These are phyloP conservation scores for Phtheirospermum japonicum DNA, from an alignment of 257 asterid species.

Conservation along the genomic window DNA sequence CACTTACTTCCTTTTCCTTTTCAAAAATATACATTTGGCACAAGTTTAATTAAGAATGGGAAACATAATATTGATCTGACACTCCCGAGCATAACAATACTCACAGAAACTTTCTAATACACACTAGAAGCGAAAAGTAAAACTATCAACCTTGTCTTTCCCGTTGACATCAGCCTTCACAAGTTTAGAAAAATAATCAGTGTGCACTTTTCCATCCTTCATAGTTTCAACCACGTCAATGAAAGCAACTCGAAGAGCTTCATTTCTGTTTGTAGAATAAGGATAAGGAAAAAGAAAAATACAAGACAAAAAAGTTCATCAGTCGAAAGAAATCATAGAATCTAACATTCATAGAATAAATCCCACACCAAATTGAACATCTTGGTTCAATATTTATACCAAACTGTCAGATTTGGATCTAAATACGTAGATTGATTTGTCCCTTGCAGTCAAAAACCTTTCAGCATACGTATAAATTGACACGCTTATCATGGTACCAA, in stretches of 20 bases:
- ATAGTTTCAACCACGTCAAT: constrained; percentile 90
- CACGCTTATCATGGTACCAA: neutral
- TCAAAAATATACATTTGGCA: constrained; percentile 7
- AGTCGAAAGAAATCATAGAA: constrained; percentile 18
- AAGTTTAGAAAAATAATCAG: constrained; percentile 85
- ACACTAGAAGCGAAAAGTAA: constrained; percentile 6
- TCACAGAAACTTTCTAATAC: neutral
- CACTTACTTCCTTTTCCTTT: constrained; percentile 11
- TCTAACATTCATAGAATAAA: constrained; percentile 10
- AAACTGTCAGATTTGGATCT: constrained; percentile 16
- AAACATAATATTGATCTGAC: constrained; percentile 10
- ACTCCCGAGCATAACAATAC: constrained; percentile 12
- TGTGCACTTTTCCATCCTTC: constrained; percentile 76
- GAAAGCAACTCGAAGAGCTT: constrained; percentile 98
- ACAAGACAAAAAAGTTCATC: constrained; percentile 5
- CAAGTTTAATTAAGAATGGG: constrained; percentile 1
- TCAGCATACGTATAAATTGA: constrained; percentile 6
- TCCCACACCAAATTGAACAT: neutral
- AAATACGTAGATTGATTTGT: constrained; percentile 1
- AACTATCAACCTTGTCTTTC: constrained; percentile 73
- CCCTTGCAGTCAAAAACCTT: constrained; percentile 21
- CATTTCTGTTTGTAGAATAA: constrained; percentile 53
- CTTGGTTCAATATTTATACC: neutral
- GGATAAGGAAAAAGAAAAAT: constrained; percentile 14
- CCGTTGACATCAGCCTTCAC: constrained; percentile 95